These are phyloP conservation scores for Rhexocercosporidium sp. DNA, from an alignment of 2,329 filamentous ascomycete genomes.

Conservation along the genomic window DNA sequence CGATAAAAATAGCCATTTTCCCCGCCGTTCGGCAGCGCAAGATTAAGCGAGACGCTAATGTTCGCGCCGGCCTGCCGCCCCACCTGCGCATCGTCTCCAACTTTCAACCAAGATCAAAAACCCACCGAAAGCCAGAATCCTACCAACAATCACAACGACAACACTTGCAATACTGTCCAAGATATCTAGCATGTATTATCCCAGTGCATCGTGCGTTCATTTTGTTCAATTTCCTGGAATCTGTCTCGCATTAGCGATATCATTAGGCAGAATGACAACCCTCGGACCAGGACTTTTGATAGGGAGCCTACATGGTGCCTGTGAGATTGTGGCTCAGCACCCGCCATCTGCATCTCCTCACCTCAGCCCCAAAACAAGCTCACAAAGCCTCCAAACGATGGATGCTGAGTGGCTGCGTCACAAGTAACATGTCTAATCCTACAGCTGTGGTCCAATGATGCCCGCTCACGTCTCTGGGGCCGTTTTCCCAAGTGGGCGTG, in stretches of 20 bases:
- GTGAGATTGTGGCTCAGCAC: constrained; percentile 29
- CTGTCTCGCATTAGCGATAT: background rate
- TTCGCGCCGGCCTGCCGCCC: background rate
- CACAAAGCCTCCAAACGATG: constrained; percentile 21
- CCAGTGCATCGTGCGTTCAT: background rate
- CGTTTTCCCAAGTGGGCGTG: constrained; percentile 4
- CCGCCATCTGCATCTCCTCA: constrained; percentile 15
- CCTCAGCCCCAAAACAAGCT: constrained; percentile 22
- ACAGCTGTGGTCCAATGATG: constrained; percentile 12
- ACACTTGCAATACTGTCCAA: background rate
- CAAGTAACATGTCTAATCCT: constrained; percentile 17
- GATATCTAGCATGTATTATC: background rate
- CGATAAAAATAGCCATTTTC: background rate
- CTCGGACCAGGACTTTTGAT: background rate
- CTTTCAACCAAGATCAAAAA: background rate
- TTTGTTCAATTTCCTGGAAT: background rate
- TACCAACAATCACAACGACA: background rate
- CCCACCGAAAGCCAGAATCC: background rate
- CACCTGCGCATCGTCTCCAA: background rate
- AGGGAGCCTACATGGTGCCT: constrained; percentile 14
- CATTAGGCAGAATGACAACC: constrained; percentile 4
- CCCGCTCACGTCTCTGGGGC: background rate
- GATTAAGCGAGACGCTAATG: constrained; percentile 1
- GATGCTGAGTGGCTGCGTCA: constrained; percentile 19
- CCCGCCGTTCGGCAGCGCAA: background rate